Evolutionary conservation across 345 rosid species (phyloP), one percentile per base, ranked within the genome.

Genomic region (Hibiscus trionum): DNA sequence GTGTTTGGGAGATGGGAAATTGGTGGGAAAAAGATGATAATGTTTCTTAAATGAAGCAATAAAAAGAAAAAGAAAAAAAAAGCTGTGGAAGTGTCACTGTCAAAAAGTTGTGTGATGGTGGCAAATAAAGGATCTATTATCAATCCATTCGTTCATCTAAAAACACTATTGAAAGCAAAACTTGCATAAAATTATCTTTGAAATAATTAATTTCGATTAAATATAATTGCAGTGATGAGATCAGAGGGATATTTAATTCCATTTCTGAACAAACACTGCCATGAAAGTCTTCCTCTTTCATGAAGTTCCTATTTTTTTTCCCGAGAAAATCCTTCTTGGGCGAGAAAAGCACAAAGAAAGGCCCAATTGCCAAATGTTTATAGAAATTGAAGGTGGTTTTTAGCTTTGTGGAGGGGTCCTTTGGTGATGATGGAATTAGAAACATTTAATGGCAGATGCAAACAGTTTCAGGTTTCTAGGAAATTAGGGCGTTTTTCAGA

Each of bases 41-140:
- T 77, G 84, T 78, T 82, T 72, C 80, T 79, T 86, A 58, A 79
- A 82, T 8, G 82, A 82, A 84, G 82, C 81, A 17, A 55, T 55
- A 55, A 39, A 72, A 74, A 79, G 50, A 14, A 72, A 11, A 2
- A 11, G 17, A 0, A 52, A 1, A 16, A 75, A 79, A 76, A 73
- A 77, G 57, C 61, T 76, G 50, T 3, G 59, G 62, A 52, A 67
- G 77, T 76, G 83, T 86, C 87, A 65, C 71, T 81, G 77, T 84
- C 85, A 73, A 3, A 77, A 78, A 17, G 84, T 63, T 33, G 81
- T 33, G 78, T 77, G 83, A 79, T 72, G 80, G 80, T 70, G 81
- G 80, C 79, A 75, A 68, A 17, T 63, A 26, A 26, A 61, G 81
- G 76, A 78, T 79, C 78, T 61, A 77, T 72, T 15, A 47, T 47